Evolutionary conservation across 2,329 filamentous ascomycete species (phyloP), one percentile per base, ranked within the genome.

Genomic region (Alternaria incomplexa): DNA sequence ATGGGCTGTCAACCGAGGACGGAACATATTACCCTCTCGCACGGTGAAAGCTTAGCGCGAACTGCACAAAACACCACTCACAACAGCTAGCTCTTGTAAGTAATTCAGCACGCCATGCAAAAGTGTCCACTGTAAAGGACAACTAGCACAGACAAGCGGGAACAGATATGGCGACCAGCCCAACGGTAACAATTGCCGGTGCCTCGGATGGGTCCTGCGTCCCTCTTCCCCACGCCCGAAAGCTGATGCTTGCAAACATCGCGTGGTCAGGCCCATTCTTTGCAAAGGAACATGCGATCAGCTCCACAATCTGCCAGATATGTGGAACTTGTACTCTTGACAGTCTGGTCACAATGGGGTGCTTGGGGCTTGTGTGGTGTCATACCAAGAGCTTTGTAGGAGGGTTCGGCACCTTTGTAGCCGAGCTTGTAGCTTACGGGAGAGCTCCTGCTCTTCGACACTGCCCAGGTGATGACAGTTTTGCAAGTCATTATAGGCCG

Each of bases 201-300:
- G 56, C 59, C 56, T 61, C 61, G 56, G 61, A 58, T 47, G 47
- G 55, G 51, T 15, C 50, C n/a, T 40, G 36, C 36, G 36, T 40
- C n/a, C 36, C 25, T 44, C 56, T 64, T 68, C 66, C 66, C 60
- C 66, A 68, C 60, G 64, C 26, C 66, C 66, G 66, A 66, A 46
- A 48, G 15, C 46, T 53, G 32, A 58, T 47, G 56, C 46, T 55
- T 62, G 47, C 45, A 55, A 9, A 55, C 26, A 54, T 61, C 60
- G 61, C 63, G 61, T 66, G 63, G 50, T 56, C 53, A 58, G 22
- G 54, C 60, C 28, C 44, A 26, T 50, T 23, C 22, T 23, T 25
- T 54, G n/a, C 30, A 8, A 17, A 28, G 20, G 51, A 15, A 25
- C 45, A 56, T 58, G 55, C 47, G 58, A 52, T 45, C 36, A 32